Evolutionary conservation across 331 rosid species (phyloP).

Genomic region (Telfairia occidentalis): DNA sequence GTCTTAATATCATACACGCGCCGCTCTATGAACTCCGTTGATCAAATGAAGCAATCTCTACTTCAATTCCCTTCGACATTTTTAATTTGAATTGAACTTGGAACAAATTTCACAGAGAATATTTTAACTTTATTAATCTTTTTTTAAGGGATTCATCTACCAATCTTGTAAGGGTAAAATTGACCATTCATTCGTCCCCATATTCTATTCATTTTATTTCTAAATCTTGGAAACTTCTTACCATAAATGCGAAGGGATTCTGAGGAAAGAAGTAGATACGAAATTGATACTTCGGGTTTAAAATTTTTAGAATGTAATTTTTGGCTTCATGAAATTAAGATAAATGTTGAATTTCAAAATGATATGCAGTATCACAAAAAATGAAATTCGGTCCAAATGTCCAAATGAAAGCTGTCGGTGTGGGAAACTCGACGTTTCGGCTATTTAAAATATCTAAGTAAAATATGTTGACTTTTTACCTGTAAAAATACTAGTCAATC

Average conservation of each 20-base stretch:
- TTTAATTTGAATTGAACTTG: neutral
- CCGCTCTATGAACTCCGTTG: neutral
- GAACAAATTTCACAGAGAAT: neutral
- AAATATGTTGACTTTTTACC: neutral
- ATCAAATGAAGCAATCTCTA: neutral
- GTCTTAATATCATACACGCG: neutral
- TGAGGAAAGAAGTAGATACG: neutral
- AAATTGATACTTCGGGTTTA: no score
- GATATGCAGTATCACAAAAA: neutral
- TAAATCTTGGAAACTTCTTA: neutral
- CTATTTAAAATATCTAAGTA: neutral
- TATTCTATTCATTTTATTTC: neutral
- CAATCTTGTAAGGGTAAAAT: neutral
- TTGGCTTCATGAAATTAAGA: neutral
- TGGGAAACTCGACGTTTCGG: neutral
- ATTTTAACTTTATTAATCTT: neutral
- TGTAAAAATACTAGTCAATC: neutral
- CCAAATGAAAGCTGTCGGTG: slow-evolving; percentile 1
- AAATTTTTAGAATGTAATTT: neutral
- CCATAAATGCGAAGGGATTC: neutral
- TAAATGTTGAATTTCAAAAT: neutral
- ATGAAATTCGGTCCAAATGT: neutral
- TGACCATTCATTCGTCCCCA: neutral
- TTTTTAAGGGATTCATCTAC: neutral
- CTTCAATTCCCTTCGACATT: neutral